Conservation (phyloP, 176 grass and related monocot genomes). For the Oryza meyeriana region DNA sequence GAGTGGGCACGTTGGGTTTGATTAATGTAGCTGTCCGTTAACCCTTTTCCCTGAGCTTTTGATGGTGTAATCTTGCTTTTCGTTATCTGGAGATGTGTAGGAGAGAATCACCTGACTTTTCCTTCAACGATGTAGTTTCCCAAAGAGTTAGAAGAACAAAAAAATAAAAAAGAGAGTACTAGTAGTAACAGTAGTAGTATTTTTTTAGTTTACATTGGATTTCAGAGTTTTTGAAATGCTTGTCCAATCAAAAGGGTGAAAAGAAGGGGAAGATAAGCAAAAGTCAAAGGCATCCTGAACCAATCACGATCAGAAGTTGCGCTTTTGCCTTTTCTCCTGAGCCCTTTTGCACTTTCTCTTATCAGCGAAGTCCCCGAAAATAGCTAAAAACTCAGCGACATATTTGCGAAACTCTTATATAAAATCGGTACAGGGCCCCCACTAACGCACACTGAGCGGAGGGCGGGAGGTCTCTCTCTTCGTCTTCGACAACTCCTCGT, state of each 20-base stretch:
- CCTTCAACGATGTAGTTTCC: neutral
- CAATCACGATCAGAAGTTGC: conserved; percentile 31
- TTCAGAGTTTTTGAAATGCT: neutral
- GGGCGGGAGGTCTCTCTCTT: conserved; percentile 13
- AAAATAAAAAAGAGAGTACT: neutral
- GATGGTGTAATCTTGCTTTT: conserved; percentile 21
- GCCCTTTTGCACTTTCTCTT: conserved; percentile 13
- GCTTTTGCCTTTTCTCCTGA: neutral
- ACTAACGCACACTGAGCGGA: conserved; percentile 10
- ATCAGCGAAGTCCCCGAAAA: neutral
- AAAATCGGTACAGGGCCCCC: conserved; percentile 9
- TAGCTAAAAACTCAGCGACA: neutral
- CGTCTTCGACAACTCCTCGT: neutral
- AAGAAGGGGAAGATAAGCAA: neutral
- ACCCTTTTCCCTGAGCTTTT: neutral
- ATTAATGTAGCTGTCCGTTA: conserved; percentile 33
- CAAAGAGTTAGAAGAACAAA: neutral
- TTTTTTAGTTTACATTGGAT: neutral
- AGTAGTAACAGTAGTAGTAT: too few relatives aligned
- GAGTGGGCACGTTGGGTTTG: conserved; percentile 25
- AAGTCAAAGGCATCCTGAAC: conserved; percentile 34
- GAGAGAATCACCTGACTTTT: conserved; percentile 33
- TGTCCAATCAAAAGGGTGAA: neutral
- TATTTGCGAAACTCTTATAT: conserved; percentile 1
- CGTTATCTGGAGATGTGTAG: neutral